A percentile compares a stretch with the other conserved stretches of the same genome.
Conservation (phyloP, 1,139 yeast species). For the Taiozyma sp. region DNA sequence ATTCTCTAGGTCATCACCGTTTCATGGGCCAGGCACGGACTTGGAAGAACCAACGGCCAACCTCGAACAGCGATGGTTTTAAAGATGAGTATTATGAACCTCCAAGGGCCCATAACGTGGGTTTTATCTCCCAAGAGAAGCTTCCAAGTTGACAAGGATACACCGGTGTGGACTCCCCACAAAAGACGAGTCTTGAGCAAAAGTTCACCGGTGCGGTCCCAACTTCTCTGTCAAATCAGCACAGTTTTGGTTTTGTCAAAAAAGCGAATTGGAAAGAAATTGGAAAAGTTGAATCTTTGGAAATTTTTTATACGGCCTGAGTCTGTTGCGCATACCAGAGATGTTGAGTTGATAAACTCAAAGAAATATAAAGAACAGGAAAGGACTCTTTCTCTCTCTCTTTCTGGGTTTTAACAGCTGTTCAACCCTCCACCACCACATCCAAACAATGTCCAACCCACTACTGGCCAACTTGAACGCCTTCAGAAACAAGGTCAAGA, state of each 20-base stretch:
- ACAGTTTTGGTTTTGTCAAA: neutral
- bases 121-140: neutral
- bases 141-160: neutral
- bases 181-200: neutral
- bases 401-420: neutral
- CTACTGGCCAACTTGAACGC: conserved; percentile 50
- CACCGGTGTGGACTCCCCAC: neutral
- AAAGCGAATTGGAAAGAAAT: neutral
- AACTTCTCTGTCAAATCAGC: neutral
- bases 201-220: neutral
- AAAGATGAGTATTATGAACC: conserved; percentile 40
- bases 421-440: neutral
- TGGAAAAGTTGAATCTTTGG: neutral
- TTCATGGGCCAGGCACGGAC: conserved; percentile 62
- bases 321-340: neutral
- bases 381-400: no score
- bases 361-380: neutral
- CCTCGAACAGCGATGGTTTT: conserved; percentile 95
- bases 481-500: conserved; percentile 51
- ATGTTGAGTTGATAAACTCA: neutral
- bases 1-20: conserved; percentile 86
- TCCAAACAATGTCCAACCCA: conserved; percentile 30
- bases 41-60: conserved; percentile 42
- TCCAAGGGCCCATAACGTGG: neutral
- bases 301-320: neutral